phyloP scores from a whole-genome alignment of 73 alveolate genomes.

The Paramecium pentaurelia region DNA sequence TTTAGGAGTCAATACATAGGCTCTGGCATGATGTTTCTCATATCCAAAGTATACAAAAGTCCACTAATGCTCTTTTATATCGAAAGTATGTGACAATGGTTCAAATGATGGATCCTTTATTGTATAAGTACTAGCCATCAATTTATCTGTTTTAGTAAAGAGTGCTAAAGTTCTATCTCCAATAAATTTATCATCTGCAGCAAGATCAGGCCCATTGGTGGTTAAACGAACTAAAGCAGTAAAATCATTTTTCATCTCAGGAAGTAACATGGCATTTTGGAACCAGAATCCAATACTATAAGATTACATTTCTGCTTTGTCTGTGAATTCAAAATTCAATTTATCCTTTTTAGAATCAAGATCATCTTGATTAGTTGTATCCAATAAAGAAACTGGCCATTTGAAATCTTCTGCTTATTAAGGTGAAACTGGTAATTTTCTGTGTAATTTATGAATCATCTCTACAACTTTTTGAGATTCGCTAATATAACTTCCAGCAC shows the following conservation, averaged over 20 bases:
- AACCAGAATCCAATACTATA: constrained; percentile 28
- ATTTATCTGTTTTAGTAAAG: background rate
- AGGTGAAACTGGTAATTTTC: background rate
- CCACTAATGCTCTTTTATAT: background rate
- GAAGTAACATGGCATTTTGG: constrained; percentile 10
- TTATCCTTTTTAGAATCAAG: background rate
- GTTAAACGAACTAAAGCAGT: background rate
- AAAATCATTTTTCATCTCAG: background rate
- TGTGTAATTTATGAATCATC: background rate
- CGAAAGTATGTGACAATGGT: background rate
- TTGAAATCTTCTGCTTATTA: constrained; percentile 10
- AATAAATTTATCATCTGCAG: background rate
- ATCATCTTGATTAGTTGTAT: constrained; percentile 6
- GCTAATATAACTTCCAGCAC: background rate
- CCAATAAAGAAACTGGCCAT: constrained; percentile 27
- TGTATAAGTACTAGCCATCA: constrained; percentile 24
- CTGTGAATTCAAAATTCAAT: background rate
- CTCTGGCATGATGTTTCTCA: background rate
- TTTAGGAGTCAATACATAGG: background rate
- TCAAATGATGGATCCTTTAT: constrained; percentile 41
- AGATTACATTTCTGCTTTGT: background rate
- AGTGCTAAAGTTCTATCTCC: constrained; percentile 6
- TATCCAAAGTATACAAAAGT: constrained; percentile 36
- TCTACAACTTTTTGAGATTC: background rate
- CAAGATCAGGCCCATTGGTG: background rate